A percentile compares a stretch with the other conserved stretches of the same genome.
These are phyloP conservation scores for Emmonsiellopsis sp. DNA, from an alignment of 2,329 filamentous ascomycete species.

Conservation along the genomic window DNA sequence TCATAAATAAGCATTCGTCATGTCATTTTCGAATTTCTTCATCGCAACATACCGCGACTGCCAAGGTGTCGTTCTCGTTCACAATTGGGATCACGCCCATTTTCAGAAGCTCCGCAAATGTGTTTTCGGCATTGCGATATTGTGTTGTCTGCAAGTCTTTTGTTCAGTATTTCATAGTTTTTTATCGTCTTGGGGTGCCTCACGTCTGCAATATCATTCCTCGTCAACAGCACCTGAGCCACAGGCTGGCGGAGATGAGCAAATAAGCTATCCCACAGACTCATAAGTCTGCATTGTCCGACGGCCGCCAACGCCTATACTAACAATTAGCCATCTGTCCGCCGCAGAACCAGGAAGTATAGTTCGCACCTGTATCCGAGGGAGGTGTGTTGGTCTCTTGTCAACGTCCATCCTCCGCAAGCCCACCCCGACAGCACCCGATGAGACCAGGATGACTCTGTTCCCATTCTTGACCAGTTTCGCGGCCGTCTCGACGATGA, in stretches of 20 bases:
- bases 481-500: conserved; percentile 90
- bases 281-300: conserved; percentile 90
- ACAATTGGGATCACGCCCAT: conserved; percentile 98
- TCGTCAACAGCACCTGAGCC: conserved; percentile 85
- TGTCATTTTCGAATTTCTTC: background rate
- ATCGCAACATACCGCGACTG: conserved; percentile 55
- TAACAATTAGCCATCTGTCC: conserved; percentile 6
- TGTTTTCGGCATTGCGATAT: conserved; percentile 95
- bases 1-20: background rate
- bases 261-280: conserved; percentile 90
- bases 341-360: background rate
- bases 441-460: conserved; percentile 90
- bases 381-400: conserved; percentile 79
- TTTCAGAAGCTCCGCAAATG: conserved; percentile 76
- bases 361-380: conserved; percentile 63
- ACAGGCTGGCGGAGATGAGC: conserved; percentile 80
- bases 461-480: conserved; percentile 84
- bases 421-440: conserved; percentile 91
- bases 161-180: conserved; percentile 8
- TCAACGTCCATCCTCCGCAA: conserved; percentile 82
- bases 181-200: conserved; percentile 17
- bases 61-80: conserved; percentile 96
- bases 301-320: conserved; percentile 78
- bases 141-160: conserved; percentile 57
- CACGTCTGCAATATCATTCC: conserved; percentile 93